Base-by-base conservation (phyloP, 2,329 filamentous ascomycete species). In the Fusarium sp. region DNA sequence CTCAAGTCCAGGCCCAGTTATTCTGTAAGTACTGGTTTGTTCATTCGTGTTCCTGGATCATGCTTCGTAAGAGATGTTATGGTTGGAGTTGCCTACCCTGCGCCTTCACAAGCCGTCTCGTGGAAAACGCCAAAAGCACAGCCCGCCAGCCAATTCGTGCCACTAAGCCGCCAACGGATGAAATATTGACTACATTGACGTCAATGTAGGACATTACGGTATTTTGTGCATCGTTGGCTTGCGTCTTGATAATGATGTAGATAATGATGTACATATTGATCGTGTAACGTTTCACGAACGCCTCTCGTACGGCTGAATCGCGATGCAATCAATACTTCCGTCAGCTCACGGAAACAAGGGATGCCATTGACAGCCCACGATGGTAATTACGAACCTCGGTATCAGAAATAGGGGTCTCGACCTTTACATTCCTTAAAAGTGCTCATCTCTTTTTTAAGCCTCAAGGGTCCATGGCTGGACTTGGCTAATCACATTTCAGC, bases 391-490 rank as follows among this genome's bases (percentile, higher is more conserved):
- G 13, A 41, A 20, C 32, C 17, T 32, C 7, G 11, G 37, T 18
- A 26, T 35, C 30, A 23, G 20, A 26, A 59, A 69, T 33, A 62
- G 52, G 59, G 52, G 48, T 55, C 42, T 60, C 27, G 30, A n/a
- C 20, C 33, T n/a, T 26, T 6, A 14, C 33, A 44, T 52, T 57
- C 45, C 50, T 48, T 30, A 26, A 26, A 49, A 50, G 61, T 41
- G 27, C n/a, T 37, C 37, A 40, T 58, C 23, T 54, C 40, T 45
- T 57, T 55, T 48, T 52, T 67, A 33, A 69, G 67, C 65, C 44
- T 53, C 49, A 56, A 53, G 65, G 67, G 67, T 69, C 50, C 50
- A 66, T 45, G 67, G 60, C 44, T 57, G 26, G 56, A 50, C 62
- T 50, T 49, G 63, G 49, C 50, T 56, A 64, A 50, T 33, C 38